phyloP scores from a whole-genome alignment of 73 alveolate species.

The Paramecium biaurelia region DNA sequence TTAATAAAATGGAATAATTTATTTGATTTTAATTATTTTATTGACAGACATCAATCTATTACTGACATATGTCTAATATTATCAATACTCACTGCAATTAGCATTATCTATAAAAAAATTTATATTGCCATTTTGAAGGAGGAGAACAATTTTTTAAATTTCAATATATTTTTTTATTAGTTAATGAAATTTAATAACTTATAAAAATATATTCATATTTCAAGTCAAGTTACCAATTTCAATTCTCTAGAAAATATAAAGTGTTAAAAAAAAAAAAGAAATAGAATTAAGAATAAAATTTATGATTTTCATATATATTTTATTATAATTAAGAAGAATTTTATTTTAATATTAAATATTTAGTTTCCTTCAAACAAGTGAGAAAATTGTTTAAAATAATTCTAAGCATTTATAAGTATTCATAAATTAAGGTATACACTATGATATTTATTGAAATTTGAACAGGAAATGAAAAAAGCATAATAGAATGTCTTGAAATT shows the following conservation, averaged over 20 bases:
- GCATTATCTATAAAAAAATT: not conserved
- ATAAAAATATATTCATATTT: not conserved
- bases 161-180: not conserved
- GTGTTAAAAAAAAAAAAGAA: not conserved
- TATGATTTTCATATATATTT: not conserved
- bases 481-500: not conserved
- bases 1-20: not conserved
- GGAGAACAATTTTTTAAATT: not conserved
- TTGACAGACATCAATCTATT: not conserved
- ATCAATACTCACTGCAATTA: not conserved
- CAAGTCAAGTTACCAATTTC: not conserved
- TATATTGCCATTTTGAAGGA: not conserved
- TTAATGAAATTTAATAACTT: not conserved
- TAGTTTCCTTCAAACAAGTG: not conserved
- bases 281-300: not conserved
- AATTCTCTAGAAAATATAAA: not conserved
- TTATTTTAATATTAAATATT: no score
- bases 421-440: no score
- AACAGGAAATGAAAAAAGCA: no score
- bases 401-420: no score
- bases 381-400: no score
- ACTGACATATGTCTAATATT: not conserved
- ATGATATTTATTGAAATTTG: no score
- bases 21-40: not conserved
- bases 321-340: no score